A percentile compares a stretch with the other conserved stretches of the same genome.
Conservation (phyloP, 805 yeast genomes). For the Yarrowia bubula region DNA sequence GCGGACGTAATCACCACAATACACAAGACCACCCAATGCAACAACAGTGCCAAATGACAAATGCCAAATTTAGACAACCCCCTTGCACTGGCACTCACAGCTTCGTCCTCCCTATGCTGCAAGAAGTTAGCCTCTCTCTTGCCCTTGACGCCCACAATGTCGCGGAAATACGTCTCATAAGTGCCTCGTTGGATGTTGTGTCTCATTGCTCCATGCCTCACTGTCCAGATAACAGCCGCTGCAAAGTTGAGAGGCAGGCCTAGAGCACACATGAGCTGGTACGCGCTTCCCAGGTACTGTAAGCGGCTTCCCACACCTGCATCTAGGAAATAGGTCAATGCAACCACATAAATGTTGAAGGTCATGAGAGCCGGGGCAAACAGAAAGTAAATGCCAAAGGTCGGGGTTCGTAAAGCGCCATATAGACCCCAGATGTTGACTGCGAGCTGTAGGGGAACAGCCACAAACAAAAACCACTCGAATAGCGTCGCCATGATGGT, state of each 20-base stretch:
- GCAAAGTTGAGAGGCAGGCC: conserved; percentile 4
- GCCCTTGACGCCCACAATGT: neutral
- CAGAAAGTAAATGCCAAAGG: neutral
- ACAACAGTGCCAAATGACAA: neutral
- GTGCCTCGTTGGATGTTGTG: conserved; percentile 14
- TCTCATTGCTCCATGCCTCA: conserved; percentile 1
- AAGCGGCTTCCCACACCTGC: neutral
- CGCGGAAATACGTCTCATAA: conserved; percentile 15
- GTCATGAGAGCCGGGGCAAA: conserved; percentile 9
- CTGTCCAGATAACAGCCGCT: neutral
- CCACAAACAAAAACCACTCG: conserved; percentile 18
- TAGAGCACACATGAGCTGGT: neutral
- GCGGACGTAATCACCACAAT: conserved; percentile 16
- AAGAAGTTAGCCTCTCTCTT: neutral
- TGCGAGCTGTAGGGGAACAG: neutral
- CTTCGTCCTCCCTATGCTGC: conserved; percentile 14
- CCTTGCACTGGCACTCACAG: conserved; percentile 2
- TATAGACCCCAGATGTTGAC: conserved; percentile 18
- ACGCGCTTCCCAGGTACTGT: neutral
- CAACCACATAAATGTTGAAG: conserved; percentile 11
- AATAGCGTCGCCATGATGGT: neutral
- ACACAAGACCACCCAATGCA: conserved; percentile 12
- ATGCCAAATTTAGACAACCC: conserved; percentile 9
- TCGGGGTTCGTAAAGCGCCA: conserved; percentile 2
- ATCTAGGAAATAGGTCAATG: conserved; percentile 2